phyloP scores from a whole-genome alignment of 225 moss, liverwort and hornwort genomes.

The Pseudisothecium myosuroides region DNA sequence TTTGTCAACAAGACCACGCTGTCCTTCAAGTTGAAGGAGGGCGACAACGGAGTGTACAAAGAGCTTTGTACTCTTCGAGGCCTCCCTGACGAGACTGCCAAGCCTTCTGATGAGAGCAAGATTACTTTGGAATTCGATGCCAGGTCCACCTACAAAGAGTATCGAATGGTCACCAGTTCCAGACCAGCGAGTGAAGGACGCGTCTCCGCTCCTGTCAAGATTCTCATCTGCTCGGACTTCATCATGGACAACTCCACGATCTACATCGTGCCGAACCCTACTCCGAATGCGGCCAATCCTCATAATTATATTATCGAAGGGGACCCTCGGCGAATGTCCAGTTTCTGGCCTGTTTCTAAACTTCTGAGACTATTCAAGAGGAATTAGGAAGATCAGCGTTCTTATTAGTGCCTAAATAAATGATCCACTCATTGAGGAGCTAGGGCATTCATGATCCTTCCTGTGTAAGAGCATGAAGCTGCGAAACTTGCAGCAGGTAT shows the following conservation, averaged over 20 bases:
- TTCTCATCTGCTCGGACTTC: neutral
- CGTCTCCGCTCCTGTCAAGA: neutral
- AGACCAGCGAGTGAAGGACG: neutral
- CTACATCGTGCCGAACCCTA: neutral
- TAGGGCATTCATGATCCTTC: neutral
- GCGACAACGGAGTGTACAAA: neutral
- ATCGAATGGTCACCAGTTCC: neutral
- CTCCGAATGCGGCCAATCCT: neutral
- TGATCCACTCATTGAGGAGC: neutral
- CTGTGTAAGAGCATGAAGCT: neutral
- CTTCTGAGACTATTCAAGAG: neutral
- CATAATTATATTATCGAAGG: neutral
- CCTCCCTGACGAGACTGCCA: neutral
- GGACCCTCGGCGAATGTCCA: neutral
- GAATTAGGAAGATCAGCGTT: neutral
- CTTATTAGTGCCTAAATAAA: neutral
- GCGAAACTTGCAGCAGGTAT: neutral
- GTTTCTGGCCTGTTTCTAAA: neutral
- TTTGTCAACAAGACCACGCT: neutral
- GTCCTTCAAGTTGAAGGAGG: constrained; percentile 4
- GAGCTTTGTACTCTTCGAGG: neutral
- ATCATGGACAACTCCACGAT: neutral
- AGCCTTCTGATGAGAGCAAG: neutral
- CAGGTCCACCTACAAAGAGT: constrained; percentile 6
- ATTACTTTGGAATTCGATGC: neutral